Evolutionary conservation across 2,329 filamentous ascomycete genomes (phyloP).

Genomic region (Colletotrichum sp.): DNA sequence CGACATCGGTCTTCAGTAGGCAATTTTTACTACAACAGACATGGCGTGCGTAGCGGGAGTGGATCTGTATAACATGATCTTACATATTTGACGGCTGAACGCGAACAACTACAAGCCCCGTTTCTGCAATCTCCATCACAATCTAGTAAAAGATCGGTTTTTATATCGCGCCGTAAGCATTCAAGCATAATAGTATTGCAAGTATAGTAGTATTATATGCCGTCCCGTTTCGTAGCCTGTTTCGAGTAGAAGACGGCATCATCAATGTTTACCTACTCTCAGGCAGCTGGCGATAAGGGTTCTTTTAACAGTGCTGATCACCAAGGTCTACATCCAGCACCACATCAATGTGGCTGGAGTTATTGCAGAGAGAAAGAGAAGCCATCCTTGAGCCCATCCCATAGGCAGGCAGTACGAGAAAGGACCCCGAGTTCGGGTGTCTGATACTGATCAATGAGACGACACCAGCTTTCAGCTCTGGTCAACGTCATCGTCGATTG

Average conservation of each 20-base stretch:
- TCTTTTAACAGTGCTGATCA: not conserved
- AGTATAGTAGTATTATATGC: too few relatives aligned
- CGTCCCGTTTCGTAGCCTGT: too few relatives aligned
- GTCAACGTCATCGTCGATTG: not conserved
- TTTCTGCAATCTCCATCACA: not conserved
- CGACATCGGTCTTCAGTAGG: not conserved
- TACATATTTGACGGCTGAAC: not conserved
- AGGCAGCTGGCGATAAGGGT: too few relatives aligned
- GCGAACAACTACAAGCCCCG: not conserved
- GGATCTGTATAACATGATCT: not conserved
- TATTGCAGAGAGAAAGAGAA: not conserved
- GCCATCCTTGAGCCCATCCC: not conserved
- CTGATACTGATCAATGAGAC: not conserved
- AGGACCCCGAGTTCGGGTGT: not conserved
- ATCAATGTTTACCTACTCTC: too few relatives aligned
- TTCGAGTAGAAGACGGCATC: too few relatives aligned
- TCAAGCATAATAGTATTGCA: too few relatives aligned
- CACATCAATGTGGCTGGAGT: not conserved
- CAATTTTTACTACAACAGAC: not conserved
- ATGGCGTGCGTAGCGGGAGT: not conserved
- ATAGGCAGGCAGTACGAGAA: not conserved
- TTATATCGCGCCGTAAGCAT: not conserved
- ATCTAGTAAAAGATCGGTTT: not conserved
- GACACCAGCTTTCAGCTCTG: not conserved
- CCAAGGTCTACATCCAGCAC: not conserved